Evolutionary conservation across 768 basidiomycete species (phyloP).

Genomic region (Termitomyces sp.): DNA sequence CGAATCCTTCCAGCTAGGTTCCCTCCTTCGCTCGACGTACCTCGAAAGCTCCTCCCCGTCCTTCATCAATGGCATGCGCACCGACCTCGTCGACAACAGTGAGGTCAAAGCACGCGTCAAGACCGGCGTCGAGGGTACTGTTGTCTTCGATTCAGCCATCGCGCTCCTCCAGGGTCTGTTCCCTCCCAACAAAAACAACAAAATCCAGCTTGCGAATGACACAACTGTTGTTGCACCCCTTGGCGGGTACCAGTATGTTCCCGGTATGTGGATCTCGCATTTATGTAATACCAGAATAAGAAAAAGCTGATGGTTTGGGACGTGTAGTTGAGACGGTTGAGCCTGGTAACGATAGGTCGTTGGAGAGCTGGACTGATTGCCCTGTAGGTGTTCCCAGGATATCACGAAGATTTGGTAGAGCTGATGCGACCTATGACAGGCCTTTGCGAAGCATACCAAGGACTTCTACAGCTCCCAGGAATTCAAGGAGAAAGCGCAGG

Average conservation of each 20-base stretch:
- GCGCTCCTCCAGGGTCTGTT: slow-evolving; percentile 83
- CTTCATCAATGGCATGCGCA: slow-evolving; percentile 60
- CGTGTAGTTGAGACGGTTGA: slow-evolving; percentile 76
- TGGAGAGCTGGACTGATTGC: slow-evolving; percentile 73
- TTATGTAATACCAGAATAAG: background rate
- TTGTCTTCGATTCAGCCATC: slow-evolving; percentile 82
- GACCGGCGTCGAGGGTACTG: slow-evolving; percentile 79
- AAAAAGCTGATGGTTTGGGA: slow-evolving; percentile 1
- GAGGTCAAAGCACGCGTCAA: slow-evolving; percentile 77
- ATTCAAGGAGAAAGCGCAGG: slow-evolving; percentile 57
- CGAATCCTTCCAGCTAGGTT: slow-evolving; percentile 64
- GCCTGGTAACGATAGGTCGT: slow-evolving; percentile 73
- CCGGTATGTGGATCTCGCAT: slow-evolving; percentile 36
- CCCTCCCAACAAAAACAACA: slow-evolving; percentile 73
- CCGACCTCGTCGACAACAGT: slow-evolving; percentile 67
- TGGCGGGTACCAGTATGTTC: slow-evolving; percentile 82
- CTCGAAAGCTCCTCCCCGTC: slow-evolving; percentile 61
- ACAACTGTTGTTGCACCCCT: slow-evolving; percentile 68
- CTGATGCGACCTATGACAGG: slow-evolving; percentile 26
- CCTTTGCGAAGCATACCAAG: slow-evolving; percentile 61
- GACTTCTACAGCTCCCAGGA: slow-evolving; percentile 55
- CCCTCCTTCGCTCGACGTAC: slow-evolving; percentile 59
- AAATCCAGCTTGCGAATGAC: slow-evolving; percentile 75
- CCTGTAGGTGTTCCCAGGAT: slow-evolving; percentile 27
- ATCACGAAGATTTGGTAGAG: too few species aligned